A percentile compares a stretch with the other conserved stretches of the same genome.
These are phyloP conservation scores for Quercus wislizeni DNA, from an alignment of 306 rosid species.

Conservation along the genomic window DNA sequence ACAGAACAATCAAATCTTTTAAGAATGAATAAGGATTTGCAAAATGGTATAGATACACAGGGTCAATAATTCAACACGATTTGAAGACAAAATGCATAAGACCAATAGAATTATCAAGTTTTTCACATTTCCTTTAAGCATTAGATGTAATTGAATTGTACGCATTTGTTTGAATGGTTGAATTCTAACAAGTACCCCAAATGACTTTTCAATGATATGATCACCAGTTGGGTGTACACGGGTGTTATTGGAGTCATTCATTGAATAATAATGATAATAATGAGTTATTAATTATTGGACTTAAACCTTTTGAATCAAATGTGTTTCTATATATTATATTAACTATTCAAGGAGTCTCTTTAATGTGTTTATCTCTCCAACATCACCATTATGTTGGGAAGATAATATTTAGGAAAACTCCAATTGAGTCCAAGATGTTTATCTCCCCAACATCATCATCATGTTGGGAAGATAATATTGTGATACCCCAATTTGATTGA, in stretches of 20 bases:
- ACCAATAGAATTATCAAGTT: neutral
- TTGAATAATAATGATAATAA: too few species aligned
- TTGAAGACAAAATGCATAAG: neutral
- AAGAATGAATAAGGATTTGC: neutral
- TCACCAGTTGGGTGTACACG: neutral
- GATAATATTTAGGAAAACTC: too few species aligned
- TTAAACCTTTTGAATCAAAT: too few species aligned
- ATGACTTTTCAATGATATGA: neutral
- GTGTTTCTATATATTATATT: too few species aligned
- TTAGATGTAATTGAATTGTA: neutral
- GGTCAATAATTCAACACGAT: neutral
- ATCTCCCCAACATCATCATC: too few species aligned
- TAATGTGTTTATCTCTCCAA: too few species aligned
- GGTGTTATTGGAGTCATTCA: too few species aligned
- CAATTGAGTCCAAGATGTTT: too few species aligned
- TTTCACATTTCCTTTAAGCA: neutral
- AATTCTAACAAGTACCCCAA: neutral
- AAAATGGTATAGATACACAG: neutral
- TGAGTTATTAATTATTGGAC: too few species aligned
- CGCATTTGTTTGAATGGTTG: neutral
- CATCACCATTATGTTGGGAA: too few species aligned
- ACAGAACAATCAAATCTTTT: neutral
- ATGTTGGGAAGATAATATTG: too few species aligned
- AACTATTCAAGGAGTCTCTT: rapidly evolving
- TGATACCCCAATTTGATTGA: too few species aligned